phyloP scores from a whole-genome alignment of 768 basidiomycete species.

The Leccinum sublutescens region DNA sequence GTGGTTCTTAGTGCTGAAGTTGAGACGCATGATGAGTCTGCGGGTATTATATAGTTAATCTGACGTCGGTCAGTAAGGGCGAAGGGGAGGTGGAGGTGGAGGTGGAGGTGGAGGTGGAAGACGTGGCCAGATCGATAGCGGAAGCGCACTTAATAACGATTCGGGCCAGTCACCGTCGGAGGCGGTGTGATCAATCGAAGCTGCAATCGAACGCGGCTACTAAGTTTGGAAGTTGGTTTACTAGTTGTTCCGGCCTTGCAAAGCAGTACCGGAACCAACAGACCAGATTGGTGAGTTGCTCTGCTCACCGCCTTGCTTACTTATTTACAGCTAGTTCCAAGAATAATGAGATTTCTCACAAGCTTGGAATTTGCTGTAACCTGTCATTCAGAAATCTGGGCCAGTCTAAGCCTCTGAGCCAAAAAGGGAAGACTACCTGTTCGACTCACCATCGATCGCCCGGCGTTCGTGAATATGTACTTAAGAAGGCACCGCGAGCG shows the following conservation, averaged over 20 bases:
- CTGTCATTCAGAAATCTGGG: background rate
- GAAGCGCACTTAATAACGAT: background rate
- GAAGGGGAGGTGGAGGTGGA: background rate
- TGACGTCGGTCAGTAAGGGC: background rate
- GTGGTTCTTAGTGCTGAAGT: conserved; percentile 19
- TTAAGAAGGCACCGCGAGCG: background rate
- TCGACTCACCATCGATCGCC: background rate
- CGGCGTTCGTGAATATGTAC: background rate
- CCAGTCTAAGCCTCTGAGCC: background rate
- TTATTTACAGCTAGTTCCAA: background rate
- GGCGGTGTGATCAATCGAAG: background rate
- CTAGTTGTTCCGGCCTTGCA: background rate
- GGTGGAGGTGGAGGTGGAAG: background rate
- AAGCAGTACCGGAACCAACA: background rate
- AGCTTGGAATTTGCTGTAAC: background rate
- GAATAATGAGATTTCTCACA: background rate
- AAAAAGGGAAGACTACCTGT: background rate
- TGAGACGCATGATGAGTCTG: conserved; percentile 19
- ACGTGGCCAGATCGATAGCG: background rate
- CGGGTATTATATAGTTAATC: background rate
- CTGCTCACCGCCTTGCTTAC: background rate
- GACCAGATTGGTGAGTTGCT: background rate
- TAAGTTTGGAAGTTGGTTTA: background rate
- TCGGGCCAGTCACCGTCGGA: background rate
- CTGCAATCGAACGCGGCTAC: background rate